Base-by-base conservation (phyloP, 176 grass and related monocot genomes). In the Neostapfia colusana region DNA sequence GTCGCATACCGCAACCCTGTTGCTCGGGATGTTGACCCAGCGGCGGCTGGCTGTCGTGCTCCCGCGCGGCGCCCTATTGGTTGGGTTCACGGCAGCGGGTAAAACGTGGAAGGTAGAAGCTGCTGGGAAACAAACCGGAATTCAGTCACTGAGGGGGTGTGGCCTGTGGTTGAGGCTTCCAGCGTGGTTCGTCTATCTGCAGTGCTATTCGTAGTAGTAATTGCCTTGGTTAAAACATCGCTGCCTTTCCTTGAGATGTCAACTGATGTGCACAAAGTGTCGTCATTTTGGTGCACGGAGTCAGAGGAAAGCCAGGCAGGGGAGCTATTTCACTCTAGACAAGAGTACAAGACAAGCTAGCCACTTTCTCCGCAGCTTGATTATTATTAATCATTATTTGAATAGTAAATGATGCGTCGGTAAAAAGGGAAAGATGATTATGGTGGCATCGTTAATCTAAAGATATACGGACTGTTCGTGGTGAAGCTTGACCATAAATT, bases 61-160 rank as follows among this genome's bases (percentile, higher is more conserved):
- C 67, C 10, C 73, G 44, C 53, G 75, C 48, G 77, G 67, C 35
- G 27, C 70, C 54, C 56, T 17, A 56, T 57, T 79, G 64, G 72
- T 2, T 49, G 2, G 21, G 16, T 44, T 51, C 48, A 15, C 34
- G 63, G 24, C 49, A 36, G 21, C 27, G 4, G 27, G 28, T 17
- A 63, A 37, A 20, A 31, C 58, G 20, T 44, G 24, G 40, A 63
- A 35, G 15, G 38, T 61, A 11, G 59, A 63, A 24, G 15, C 55
- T 1, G 55, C 16, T 55, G 40, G 36, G 35, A 61, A 81, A 49
- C 54, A 50, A 38, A 39, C 4, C 56, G 28, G 42, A 5, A 20
- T 25, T 68, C 26, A n/a, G 10, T 40, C 11, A 14, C 12, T 46
- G 20, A 39, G 10, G n/a, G 48, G 48, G 12, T 1, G 54, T 15